Conservation (phyloP, 108 stramenopile species). For the Conticribra guillardii region DNA sequence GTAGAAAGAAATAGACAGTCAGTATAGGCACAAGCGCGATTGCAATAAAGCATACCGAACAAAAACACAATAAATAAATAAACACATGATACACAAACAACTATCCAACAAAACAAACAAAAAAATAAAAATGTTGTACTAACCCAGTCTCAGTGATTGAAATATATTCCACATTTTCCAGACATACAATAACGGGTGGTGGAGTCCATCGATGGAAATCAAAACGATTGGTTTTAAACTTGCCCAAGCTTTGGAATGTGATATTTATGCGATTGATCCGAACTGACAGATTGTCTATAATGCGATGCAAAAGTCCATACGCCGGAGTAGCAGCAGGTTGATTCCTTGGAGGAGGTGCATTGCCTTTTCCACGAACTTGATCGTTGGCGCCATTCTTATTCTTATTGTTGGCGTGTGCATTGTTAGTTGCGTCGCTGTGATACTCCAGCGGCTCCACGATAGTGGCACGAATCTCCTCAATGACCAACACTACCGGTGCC, state of each 20-base stretch:
- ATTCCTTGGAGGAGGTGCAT: background rate
- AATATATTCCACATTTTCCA: constrained; percentile 58
- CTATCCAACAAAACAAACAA: no score
- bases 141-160: constrained; percentile 69
- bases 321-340: constrained; percentile 30
- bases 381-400: constrained; percentile 23
- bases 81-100: no score
- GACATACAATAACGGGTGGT: constrained; percentile 42
- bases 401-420: constrained; percentile 21
- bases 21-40: no score
- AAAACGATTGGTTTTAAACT: constrained; percentile 72
- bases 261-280: constrained; percentile 60
- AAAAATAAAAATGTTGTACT: no score
- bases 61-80: no score
- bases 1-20: no score
- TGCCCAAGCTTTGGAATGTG: constrained; percentile 65
- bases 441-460: constrained; percentile 66
- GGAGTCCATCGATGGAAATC: constrained; percentile 78
- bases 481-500: constrained; percentile 78
- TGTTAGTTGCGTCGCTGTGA: constrained; percentile 13
- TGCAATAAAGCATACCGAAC: no score
- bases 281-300: constrained; percentile 73
- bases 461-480: constrained; percentile 59
- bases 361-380: background rate
- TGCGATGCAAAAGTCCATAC: constrained; percentile 75